Evolutionary conservation across 2,329 filamentous ascomycete genomes (phyloP).

Genomic region (Rutstroemia sydowiana): DNA sequence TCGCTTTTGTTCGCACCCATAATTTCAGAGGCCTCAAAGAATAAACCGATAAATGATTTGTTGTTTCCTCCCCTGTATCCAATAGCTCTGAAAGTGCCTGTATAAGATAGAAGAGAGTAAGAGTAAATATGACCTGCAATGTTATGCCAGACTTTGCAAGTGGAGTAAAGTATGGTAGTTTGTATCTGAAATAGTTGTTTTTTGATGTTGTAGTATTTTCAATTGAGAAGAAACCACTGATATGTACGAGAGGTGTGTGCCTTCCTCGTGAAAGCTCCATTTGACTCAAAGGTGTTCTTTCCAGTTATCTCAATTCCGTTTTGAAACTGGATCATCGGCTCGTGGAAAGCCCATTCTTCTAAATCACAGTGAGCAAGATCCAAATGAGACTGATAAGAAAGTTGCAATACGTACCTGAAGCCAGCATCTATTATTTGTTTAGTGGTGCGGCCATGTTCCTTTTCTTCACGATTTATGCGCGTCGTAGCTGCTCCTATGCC

Average conservation of each 20-base stretch:
- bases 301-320: slow-evolving; percentile 4
- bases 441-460: slow-evolving; percentile 31
- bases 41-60: not conserved
- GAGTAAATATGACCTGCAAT: slow-evolving; percentile 5
- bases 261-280: not conserved
- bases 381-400: not conserved
- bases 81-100: not conserved
- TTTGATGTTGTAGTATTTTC: not conserved
- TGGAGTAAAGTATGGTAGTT: not conserved
- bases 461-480: slow-evolving; percentile 47
- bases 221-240: not conserved
- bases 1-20: not conserved
- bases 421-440: slow-evolving; percentile 27
- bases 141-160: not conserved
- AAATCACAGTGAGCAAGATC: not conserved
- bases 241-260: not conserved
- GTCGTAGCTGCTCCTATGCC: slow-evolving; percentile 44
- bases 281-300: not conserved
- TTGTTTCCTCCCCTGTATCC: not conserved
- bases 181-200: slow-evolving; percentile 3
- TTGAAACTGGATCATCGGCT: slow-evolving; percentile 4
- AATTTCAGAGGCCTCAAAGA: not conserved
- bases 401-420: slow-evolving; percentile 22
- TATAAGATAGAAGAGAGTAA: slow-evolving; percentile 3
- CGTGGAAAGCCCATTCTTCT: slow-evolving; percentile 16